These are phyloP conservation scores for Castanopsis chinensis DNA, from an alignment of 306 rosid genomes.

Conservation along the genomic window DNA sequence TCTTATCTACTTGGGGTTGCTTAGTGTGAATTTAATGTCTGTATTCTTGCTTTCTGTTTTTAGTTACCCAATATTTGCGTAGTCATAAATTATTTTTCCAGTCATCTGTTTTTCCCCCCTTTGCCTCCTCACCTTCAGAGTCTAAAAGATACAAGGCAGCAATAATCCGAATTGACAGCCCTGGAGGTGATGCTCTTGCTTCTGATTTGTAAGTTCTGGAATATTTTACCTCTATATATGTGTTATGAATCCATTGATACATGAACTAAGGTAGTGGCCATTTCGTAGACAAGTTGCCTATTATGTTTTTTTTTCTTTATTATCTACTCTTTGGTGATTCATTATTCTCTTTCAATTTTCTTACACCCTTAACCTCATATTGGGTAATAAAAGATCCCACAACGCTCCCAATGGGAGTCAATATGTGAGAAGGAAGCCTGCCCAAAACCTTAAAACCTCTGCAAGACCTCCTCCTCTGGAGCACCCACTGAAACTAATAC, in stretches of 20 bases:
- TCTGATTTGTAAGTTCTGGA: slow-evolving; percentile 90
- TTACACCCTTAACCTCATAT: background rate
- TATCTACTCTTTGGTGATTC: background rate
- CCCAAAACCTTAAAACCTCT: background rate
- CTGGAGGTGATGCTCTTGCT: slow-evolving; percentile 99
- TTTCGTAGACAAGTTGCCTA: background rate
- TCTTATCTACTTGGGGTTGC: background rate
- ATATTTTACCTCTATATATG: slow-evolving; percentile 17
- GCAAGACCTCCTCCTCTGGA: background rate
- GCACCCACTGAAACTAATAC: background rate
- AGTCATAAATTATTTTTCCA: slow-evolving; percentile 4
- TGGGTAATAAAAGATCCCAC: background rate
- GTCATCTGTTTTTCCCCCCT: slow-evolving; percentile 20
- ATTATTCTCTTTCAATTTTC: background rate
- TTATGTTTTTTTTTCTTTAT: background rate
- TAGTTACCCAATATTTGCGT: background rate
- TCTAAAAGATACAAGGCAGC: slow-evolving; percentile 85
- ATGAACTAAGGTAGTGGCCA: slow-evolving; percentile 9
- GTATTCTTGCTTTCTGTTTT: slow-evolving; percentile 5
- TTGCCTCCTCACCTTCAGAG: slow-evolving; percentile 50
- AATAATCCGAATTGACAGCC: slow-evolving; percentile 93
- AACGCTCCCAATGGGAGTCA: background rate
- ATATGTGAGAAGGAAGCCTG: background rate
- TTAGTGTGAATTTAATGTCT: slow-evolving; percentile 1
- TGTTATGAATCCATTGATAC: slow-evolving; percentile 20